Evolutionary conservation across 129 eudicot species (phyloP), one percentile per base, ranked within the genome.

Genomic region (Centella asiatica): DNA sequence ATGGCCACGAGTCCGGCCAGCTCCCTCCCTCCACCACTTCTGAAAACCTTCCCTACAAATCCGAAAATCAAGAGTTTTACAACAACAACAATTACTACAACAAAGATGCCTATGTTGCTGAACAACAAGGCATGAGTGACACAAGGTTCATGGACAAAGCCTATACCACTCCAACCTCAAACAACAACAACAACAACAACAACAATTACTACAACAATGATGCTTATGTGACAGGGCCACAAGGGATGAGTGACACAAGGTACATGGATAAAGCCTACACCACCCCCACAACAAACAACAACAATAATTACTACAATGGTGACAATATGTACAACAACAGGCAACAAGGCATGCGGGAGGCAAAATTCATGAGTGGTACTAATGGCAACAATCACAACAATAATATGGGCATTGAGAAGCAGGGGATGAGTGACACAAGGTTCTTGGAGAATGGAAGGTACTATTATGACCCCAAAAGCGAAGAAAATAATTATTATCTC

Each of bases 1-100:
- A 74, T 62, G 89, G 86, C 51, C 95, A 85, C 29, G 84, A 78
- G 50, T 62, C 92, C 34, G 84, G 86, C 78, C 83, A 73, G 18
- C 78, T 77, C 12, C 78, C 95, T 5, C 90, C 90, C 24, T 51
- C 85, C 40, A 57, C 82, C 71, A 45, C 68, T 69, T 50, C 72
- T 46, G 47, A 69, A 75, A 74, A 65, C 69, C n/a, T 67, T n/a
- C 64, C 68, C 10, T 26, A 48, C 63, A 65, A 57, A 44, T 42
- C 33, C 0, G 53, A 70, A 37, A 14, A 53, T 44, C 32, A 39
- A 27, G 48, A 65, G 4, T 50, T 59, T 24, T 26, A 20, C 22
- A 33, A 65, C 57, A 60, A 60, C 69, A 67, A 81, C 57, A 78
- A 72, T 13, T 54, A 60, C 47, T 57, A 55, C 33, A 57, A n/a